A percentile compares a stretch with the other conserved stretches of the same genome.
Conservation (phyloP, 2,329 filamentous ascomycete species). For the Sporothrix curviconia region DNA sequence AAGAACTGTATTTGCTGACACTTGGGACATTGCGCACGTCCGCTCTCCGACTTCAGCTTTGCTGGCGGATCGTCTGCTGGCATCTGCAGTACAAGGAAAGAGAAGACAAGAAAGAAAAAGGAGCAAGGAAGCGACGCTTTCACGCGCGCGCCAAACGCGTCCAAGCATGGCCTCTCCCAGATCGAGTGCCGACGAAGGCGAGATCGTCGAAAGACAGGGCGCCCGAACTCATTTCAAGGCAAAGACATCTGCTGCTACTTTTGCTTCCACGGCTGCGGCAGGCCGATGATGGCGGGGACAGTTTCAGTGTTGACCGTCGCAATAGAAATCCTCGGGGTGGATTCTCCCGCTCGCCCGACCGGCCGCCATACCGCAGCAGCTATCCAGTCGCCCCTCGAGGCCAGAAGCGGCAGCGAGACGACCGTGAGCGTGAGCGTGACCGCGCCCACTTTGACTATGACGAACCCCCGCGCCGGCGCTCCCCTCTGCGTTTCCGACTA, state of each 20-base stretch:
- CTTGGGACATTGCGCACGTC: slow-evolving; percentile 9
- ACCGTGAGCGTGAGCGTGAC: slow-evolving; percentile 38
- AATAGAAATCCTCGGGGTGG: slow-evolving; percentile 66
- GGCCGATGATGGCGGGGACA: slow-evolving; percentile 51
- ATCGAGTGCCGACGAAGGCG: slow-evolving; percentile 75
- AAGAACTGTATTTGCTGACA: slow-evolving; percentile 16
- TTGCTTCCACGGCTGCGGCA: slow-evolving; percentile 12
- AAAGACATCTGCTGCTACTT: slow-evolving; percentile 65
- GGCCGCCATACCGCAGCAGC: slow-evolving; percentile 33
- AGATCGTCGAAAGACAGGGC: slow-evolving; percentile 66
- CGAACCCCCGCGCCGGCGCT: slow-evolving; percentile 35
- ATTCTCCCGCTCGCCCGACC: slow-evolving; percentile 47
- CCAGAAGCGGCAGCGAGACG: slow-evolving; percentile 60
- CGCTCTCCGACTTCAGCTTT: slow-evolving; percentile 17
- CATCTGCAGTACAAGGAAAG: not conserved
- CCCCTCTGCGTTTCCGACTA: too few species aligned
- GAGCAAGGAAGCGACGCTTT: not conserved
- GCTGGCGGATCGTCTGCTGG: slow-evolving; percentile 19
- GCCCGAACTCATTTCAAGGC: slow-evolving; percentile 62
- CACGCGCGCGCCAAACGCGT: too few species aligned
- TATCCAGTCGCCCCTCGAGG: slow-evolving; percentile 49
- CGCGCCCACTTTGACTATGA: slow-evolving; percentile 53
- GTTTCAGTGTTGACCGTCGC: slow-evolving; percentile 85
- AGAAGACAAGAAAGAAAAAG: not conserved
- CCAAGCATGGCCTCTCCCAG: slow-evolving; percentile 28